Conservation (phyloP, 176 grass and related monocot genomes). For the Tuctoria greenei region DNA sequence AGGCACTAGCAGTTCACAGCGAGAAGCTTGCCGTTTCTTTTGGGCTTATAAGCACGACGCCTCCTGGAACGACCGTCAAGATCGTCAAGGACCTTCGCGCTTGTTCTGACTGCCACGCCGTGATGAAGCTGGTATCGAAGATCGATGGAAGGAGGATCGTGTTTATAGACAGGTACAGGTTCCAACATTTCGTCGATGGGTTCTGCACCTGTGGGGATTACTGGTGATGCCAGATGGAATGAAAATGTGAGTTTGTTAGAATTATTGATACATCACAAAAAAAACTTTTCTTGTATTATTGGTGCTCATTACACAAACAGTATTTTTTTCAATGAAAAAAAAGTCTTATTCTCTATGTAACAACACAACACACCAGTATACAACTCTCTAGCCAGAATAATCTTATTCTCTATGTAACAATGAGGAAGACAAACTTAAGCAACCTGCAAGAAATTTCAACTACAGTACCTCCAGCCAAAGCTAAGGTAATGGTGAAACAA, state of each 20-base stretch:
- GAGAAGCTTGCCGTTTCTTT: conserved; percentile 90
- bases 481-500: neutral
- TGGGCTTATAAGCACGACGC: conserved; percentile 71
- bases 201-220: conserved; percentile 81
- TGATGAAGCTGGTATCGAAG: conserved; percentile 67
- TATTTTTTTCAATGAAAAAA: neutral
- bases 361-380: conserved; percentile 31
- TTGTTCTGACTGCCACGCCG: conserved; percentile 81
- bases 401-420: conserved; percentile 34
- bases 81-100: conserved; percentile 86
- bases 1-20: conserved; percentile 68
- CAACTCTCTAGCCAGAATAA: too few relatives aligned
- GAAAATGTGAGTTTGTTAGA: too few relatives aligned
- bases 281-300: neutral
- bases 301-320: conserved; percentile 28
- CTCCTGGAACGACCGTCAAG: conserved; percentile 63
- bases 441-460: neutral
- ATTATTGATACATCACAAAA: too few relatives aligned
- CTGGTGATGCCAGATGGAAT: conserved; percentile 48
- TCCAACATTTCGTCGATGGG: conserved; percentile 83
- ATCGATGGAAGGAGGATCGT: conserved; percentile 74
- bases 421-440: conserved; percentile 1
- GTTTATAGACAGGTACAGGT: conserved; percentile 79
- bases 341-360: conserved; percentile 33
- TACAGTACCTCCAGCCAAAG: neutral